Evolutionary conservation across 1,284 basidiomycete species (phyloP), one percentile per base, ranked within the genome.

Genomic region (Wolfiporia cocos): DNA sequence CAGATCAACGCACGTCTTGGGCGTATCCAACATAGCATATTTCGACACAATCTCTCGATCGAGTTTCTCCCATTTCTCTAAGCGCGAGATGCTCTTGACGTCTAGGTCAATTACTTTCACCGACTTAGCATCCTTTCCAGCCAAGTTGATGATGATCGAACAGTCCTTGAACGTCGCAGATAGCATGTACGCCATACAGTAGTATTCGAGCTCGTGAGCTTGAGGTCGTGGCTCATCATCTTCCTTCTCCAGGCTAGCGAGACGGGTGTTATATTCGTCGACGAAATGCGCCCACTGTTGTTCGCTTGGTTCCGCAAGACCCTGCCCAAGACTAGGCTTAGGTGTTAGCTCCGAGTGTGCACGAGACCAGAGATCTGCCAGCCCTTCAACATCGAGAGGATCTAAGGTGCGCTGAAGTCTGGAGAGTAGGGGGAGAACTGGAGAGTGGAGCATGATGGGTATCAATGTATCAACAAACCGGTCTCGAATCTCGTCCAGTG

Each of bases 121-220:
- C 15, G 64, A 64, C 26, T 11, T 24, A 3, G 19, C 26, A 31
- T 26, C 11, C 18, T 17, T 31, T 19, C 26, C 34, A 24, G 39
- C 40, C 20, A 81, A 54, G 43, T 70, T 76, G 30, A 93, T 56
- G 49, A 97, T 87, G 43, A 97, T 62, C 2, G 92, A 95, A 63
- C 93, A 97, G 62, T 98, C 94, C 62, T 97, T 98, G 75, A 97
- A 92, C 10, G 87, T 88, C n/a, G 90, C 88, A 7, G 89, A 89
- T 35, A 97, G 78, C 24, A 91, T 67, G 59, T 92, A 92, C 3
- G 86, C 83, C 38, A 88, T 65, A 34, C 83, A 58, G 50, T 81
- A 76, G 49, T 80, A 73, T 32, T 71, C 70, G 42, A 86, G 60
- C 46, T 76, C 59, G 34, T 61, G 58, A 5, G 69, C 71, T 21